Evolutionary conservation across 2,329 filamentous ascomycete genomes (phyloP).

Genomic region (Fusarium sarcochroum): DNA sequence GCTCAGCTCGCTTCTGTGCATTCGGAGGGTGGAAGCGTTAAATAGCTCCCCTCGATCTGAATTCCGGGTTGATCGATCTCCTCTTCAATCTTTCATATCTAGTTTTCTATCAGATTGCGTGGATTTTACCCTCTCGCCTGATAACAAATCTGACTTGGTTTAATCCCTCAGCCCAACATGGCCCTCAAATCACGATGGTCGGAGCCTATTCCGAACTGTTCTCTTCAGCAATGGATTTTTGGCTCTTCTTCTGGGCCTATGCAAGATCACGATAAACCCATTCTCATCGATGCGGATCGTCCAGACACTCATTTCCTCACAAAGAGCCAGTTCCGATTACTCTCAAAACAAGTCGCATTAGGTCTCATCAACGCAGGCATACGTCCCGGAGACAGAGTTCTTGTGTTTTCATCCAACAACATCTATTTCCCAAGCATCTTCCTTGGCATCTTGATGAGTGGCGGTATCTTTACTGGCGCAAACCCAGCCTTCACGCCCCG

Average conservation of each 20-base stretch:
- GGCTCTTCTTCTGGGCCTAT: slow-evolving; percentile 60
- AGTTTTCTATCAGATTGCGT: background rate
- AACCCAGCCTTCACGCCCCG: slow-evolving; percentile 77
- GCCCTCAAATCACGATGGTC: slow-evolving; percentile 62
- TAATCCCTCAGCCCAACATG: slow-evolving; percentile 51
- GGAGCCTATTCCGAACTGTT: slow-evolving; percentile 61
- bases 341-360: slow-evolving; percentile 78
- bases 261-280: slow-evolving; percentile 53
- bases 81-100: background rate
- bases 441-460: slow-evolving; percentile 81
- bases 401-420: slow-evolving; percentile 82
- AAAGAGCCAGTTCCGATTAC: slow-evolving; percentile 73
- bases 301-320: slow-evolving; percentile 78
- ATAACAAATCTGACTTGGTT: no score
- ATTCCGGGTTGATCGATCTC: background rate
- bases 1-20: background rate
- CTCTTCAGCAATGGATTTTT: slow-evolving; percentile 69
- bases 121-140: background rate
- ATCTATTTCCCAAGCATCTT: slow-evolving; percentile 80
- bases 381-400: slow-evolving; percentile 75
- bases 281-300: slow-evolving; percentile 74
- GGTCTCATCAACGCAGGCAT: slow-evolving; percentile 76
- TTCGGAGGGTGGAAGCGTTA: slow-evolving; percentile 1
- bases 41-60: slow-evolving; percentile 8
- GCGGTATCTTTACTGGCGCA: slow-evolving; percentile 82